Evolutionary conservation across 1,139 yeast species (phyloP), one percentile per base, ranked within the genome.

Genomic region (Pneumocystis carinii): DNA sequence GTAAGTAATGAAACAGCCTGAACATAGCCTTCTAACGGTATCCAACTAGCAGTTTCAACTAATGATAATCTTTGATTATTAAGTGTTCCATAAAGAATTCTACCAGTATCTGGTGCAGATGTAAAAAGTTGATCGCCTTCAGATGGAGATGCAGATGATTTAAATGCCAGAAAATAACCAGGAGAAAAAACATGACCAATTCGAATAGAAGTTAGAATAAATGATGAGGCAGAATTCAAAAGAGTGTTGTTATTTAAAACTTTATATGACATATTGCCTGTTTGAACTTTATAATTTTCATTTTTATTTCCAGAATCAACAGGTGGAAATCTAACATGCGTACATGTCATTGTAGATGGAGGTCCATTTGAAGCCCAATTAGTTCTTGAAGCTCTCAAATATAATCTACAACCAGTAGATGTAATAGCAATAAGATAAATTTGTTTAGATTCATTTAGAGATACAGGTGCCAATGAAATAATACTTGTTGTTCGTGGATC

Each of bases 351-450:
- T 42, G 66, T 65, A 32, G 62, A 53, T 36, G 66, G 59, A 24
- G 66, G 60, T 14, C 66, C 64, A 55, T 60, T 60, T 61, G 36
- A 29, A 59, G 56, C 60, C 42, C 59, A 37, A 32, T 56, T 57
- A 56, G 67, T 64, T n/a, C 72, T 67, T 12, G 73, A 75, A 10
- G 76, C 75, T 42, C 76, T 71, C 65, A 77, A 68, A 67, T 83
- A 85, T 41, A 92, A 77, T 68, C 98, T 82, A 67, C 87, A 86
- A 19, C 98, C 98, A 65, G 84, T 85, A 62, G 84, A 79, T 0
- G 97, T 89, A n/a, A 88, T 79, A 0, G 96, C 97, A 60, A 90
- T 84, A 64, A 92, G 76, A 70, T 84, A 90, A 36, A 89, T 78
- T 62, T 85, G 84, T 37, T 81, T 77, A 39, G 90, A 86, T 72